phyloP scores from a whole-genome alignment of 148 eudicot species.

The Salicornia ramosissima region DNA sequence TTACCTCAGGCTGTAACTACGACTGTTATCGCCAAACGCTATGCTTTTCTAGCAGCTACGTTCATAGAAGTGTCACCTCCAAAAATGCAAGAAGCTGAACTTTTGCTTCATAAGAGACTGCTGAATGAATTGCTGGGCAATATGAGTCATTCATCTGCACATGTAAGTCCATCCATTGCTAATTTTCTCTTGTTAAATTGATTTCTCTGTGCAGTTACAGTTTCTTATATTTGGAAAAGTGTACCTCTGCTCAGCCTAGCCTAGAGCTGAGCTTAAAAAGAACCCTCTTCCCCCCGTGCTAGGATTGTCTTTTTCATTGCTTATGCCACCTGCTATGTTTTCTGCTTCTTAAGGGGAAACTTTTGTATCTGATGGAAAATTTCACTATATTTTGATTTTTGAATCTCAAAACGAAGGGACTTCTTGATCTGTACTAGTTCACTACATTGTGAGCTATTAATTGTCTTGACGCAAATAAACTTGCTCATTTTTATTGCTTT shows the following conservation, averaged over 20 bases:
- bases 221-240: background rate
- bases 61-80: constrained; percentile 83
- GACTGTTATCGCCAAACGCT: constrained; percentile 86
- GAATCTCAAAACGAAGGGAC: background rate
- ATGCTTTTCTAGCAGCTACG: constrained; percentile 76
- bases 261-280: background rate
- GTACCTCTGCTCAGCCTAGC: background rate
- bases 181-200: background rate
- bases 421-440: background rate
- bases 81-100: constrained; percentile 63
- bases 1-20: constrained; percentile 70
- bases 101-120: constrained; percentile 62
- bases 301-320: background rate
- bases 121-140: constrained; percentile 69
- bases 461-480: no score
- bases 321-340: no score
- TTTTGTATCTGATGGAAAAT: background rate
- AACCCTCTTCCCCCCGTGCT: constrained; percentile 8
- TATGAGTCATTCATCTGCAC: constrained; percentile 94
- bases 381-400: background rate
- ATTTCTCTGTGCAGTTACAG: background rate
- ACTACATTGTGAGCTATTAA: no score
- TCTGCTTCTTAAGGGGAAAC: no score
- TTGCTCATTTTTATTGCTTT: background rate
- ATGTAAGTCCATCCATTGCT: constrained; percentile 40